These are phyloP conservation scores for Kitagawia praeruptora DNA, from an alignment of 129 eudicot genomes.

Conservation along the genomic window DNA sequence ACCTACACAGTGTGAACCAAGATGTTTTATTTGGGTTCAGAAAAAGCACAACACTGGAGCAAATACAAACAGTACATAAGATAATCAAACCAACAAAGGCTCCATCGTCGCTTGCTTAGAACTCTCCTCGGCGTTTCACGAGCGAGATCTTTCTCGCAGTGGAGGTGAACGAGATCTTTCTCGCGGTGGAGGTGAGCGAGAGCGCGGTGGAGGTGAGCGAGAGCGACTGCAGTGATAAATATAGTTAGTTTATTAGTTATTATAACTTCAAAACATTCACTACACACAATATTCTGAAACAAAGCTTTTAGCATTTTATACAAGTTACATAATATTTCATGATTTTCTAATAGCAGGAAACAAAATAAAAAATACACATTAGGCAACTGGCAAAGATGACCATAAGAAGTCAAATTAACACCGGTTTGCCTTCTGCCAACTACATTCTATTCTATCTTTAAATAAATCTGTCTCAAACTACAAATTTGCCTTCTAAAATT, in stretches of 20 bases:
- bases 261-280: not conserved
- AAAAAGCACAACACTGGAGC: not conserved
- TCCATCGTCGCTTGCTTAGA: not conserved
- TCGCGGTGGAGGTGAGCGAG: constrained; percentile 37
- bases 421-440: not conserved
- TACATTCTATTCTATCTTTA: not conserved
- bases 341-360: not conserved
- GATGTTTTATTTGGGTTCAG: not conserved
- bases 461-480: not conserved
- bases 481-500: not conserved
- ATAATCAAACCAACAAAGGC: not conserved
- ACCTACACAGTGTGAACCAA: not conserved
- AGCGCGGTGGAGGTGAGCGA: constrained; percentile 39
- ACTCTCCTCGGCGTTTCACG: constrained; percentile 15
- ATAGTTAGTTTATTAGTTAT: not conserved
- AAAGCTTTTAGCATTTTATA: not conserved
- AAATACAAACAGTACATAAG: not conserved
- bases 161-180: constrained; percentile 47
- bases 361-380: not conserved
- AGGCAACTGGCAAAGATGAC: not conserved
- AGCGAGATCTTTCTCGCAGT: constrained; percentile 41
- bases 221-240: constrained; percentile 27
- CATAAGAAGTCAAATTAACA: not conserved
- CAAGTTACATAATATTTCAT: not conserved
- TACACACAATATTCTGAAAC: not conserved